These are phyloP conservation scores for Cocos nucifera DNA, from an alignment of 176 grass and related monocot species.

Conservation along the genomic window DNA sequence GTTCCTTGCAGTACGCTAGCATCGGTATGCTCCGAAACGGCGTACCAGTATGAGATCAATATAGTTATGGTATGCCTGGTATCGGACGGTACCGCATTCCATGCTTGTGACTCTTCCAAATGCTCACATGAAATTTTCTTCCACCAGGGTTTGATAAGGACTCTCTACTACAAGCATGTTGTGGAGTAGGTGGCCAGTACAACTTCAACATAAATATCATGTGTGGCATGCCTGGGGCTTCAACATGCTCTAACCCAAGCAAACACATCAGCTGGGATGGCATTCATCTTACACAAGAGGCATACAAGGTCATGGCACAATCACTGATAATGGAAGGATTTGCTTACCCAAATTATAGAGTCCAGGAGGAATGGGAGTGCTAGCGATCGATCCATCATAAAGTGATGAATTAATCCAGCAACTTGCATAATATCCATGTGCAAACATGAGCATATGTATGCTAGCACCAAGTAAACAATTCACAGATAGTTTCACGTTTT, in stretches of 20 bases:
- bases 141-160: constrained; percentile 48
- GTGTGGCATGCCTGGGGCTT: constrained; percentile 42
- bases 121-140: neutral
- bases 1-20: too few relatives aligned
- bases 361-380: constrained; percentile 68
- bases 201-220: constrained; percentile 59
- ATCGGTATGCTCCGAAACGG: too few relatives aligned
- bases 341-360: constrained; percentile 38
- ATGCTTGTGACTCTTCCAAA: too few relatives aligned
- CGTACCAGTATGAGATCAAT: too few relatives aligned
- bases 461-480: too few relatives aligned
- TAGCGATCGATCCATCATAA: neutral
- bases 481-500: too few relatives aligned
- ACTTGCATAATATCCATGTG: too few relatives aligned
- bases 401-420: too few relatives aligned
- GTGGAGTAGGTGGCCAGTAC: constrained; percentile 40
- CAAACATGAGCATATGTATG: too few relatives aligned
- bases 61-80: too few relatives aligned
- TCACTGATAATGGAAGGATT: constrained; percentile 68
- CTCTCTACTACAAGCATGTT: constrained; percentile 50
- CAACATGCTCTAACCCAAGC: constrained; percentile 27
- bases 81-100: too few relatives aligned
- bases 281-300: constrained; percentile 83
- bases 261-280: constrained; percentile 75
- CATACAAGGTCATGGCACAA: constrained; percentile 54